Conservation (phyloP, 805 yeast species). For the Barnettozyma vustinii region DNA sequence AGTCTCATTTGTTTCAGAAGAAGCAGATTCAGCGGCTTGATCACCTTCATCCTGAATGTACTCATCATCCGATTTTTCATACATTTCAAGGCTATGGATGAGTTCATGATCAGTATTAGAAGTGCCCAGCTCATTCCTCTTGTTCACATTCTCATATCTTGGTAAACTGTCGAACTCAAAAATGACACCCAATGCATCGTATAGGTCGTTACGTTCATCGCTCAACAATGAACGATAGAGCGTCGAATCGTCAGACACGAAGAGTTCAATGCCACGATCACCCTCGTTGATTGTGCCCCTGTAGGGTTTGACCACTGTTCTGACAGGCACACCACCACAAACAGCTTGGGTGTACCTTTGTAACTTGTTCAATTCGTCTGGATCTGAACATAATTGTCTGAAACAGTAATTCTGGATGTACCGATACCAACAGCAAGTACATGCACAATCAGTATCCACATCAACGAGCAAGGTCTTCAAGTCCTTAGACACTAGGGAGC, state of each 20-base stretch:
- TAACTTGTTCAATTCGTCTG: constrained; percentile 12
- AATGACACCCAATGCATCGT: constrained; percentile 9
- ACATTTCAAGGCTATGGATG: neutral
- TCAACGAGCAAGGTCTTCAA: neutral
- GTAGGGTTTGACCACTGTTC: constrained; percentile 15
- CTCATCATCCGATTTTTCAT: neutral
- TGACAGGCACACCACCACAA: constrained; percentile 14
- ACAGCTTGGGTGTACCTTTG: constrained; percentile 8
- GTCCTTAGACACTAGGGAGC: constrained; percentile 15
- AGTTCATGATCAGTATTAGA: neutral
- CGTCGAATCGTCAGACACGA: constrained; percentile 13
- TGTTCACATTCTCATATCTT: neutral
- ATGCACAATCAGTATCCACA: constrained; percentile 19
- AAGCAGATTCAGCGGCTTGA: too few relatives aligned
- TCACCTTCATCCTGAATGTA: neutral
- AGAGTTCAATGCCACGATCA: constrained; percentile 10
- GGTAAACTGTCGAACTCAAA: constrained; percentile 10
- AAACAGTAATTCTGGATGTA: constrained; percentile 22
- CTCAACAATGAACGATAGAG: constrained; percentile 18
- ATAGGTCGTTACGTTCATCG: constrained; percentile 14
- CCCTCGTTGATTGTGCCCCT: neutral
- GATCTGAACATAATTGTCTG: constrained; percentile 18
- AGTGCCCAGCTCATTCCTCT: neutral
- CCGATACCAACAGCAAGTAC: constrained; percentile 23
- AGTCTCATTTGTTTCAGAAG: neutral